Base-by-base conservation (phyloP, 2,329 filamentous ascomycete species). In the Fusarium nodosum region DNA sequence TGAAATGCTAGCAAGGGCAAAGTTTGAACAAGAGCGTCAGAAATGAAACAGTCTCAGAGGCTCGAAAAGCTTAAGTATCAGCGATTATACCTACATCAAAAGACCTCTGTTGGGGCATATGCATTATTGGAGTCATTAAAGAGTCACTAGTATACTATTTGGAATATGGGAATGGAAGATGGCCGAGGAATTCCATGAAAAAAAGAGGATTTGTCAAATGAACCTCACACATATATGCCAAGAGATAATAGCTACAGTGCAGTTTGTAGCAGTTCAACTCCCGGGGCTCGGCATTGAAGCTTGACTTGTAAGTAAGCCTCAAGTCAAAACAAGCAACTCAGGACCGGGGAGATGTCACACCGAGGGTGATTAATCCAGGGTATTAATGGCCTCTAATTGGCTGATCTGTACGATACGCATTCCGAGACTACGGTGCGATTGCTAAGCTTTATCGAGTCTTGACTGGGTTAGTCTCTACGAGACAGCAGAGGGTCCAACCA, bases 311-410 rank as follows among this genome's bases (percentile, higher is more conserved):
- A 39, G n/a, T 39, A 39, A 51, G 45, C 50, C 44, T 31, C 38
- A 51, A 48, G n/a, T 33, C 46, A 41, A n/a, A 12, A 7, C 18
- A 47, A 30, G 18, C 22, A 34, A 30, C 31, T 16, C 44, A 38
- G 26, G 28, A 48, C 66, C 66, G 59, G 59, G 31, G 50, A 44
- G 52, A 74, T 44, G 63, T 59, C 50, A 47, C 56, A 56, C 71
- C 69, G 72, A 74, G 16, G 56, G 58, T 73, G 72, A 74, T 68
- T 65, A 72, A 73, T 68, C 61, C 66, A 58, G 50, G 55, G 63
- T 38, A 16, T 22, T 39, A 16, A 3, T 39, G 28, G 38, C 56
- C 5, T 61, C 34, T 46, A 33, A 72, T 73, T 74, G 30, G 71
- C 39, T 44, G 30, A 69, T 56, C 51, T 60, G 20, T 8, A 16